Conservation (phyloP, 148 eudicot genomes). For the Dianthus caryophyllus region DNA sequence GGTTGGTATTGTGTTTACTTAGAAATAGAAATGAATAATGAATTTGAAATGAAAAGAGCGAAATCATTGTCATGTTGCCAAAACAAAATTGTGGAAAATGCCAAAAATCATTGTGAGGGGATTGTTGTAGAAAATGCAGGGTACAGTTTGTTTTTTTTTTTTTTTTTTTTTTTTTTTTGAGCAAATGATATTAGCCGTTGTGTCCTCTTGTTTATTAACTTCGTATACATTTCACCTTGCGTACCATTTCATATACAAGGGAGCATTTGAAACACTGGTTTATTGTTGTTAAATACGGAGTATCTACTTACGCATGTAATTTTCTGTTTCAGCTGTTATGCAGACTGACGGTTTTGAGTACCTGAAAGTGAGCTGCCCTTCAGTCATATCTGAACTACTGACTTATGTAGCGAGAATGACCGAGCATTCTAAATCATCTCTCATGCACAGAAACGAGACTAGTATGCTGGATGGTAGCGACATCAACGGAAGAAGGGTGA, state of each 20-base stretch:
- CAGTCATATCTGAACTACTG: conserved; percentile 69
- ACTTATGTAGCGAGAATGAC: conserved; percentile 59
- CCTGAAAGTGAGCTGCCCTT: conserved; percentile 81
- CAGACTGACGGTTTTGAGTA: conserved; percentile 91
- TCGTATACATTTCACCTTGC: too few species aligned
- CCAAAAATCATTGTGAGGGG: too few species aligned
- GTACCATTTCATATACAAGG: neutral
- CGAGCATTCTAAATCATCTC: conserved; percentile 50
- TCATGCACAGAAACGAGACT: conserved; percentile 42
- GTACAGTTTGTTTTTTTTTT: too few species aligned
- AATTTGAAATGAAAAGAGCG: too few species aligned
- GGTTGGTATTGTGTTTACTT: too few species aligned
- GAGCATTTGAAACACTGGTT: neutral
- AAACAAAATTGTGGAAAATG: too few species aligned
- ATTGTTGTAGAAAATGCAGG: too few species aligned
- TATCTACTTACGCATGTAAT: conserved; percentile 13
- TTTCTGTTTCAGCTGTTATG: conserved; percentile 74
- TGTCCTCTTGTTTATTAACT: neutral
- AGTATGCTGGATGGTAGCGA: conserved; percentile 58
- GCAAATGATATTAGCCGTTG: neutral
- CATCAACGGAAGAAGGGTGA: conserved; percentile 72
- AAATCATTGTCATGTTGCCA: too few species aligned
- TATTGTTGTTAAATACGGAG: too few species aligned
- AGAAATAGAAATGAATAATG: too few species aligned
- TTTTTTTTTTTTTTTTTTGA: too few species aligned